Evolutionary conservation across 2,329 filamentous ascomycete species (phyloP).

Genomic region (Pseudodiploospora longispora): DNA sequence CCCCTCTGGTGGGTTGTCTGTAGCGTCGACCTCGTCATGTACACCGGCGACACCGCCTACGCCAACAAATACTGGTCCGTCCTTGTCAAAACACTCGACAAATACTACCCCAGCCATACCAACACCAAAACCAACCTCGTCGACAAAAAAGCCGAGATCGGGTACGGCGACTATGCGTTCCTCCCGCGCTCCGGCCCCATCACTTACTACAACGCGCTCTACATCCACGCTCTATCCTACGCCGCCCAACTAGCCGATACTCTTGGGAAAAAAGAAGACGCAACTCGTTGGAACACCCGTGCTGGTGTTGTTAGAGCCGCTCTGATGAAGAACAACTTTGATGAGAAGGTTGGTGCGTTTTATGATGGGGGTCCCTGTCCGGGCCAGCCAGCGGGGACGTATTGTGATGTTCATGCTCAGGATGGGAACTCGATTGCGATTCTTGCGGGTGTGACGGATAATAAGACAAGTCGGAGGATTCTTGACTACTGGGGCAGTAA

Average conservation of each 20-base stretch:
- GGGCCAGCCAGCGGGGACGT: conserved; percentile 13
- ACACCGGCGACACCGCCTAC: conserved; percentile 38
- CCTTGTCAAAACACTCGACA: conserved; percentile 33
- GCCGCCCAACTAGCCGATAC: conserved; percentile 33
- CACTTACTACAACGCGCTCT: conserved; percentile 46
- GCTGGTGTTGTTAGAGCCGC: conserved; percentile 26
- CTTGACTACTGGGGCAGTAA: conserved; percentile 31
- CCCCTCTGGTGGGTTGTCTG: conserved; percentile 45
- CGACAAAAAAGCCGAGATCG: conserved; percentile 26
- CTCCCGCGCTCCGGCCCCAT: conserved; percentile 37
- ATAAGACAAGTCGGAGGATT: conserved; percentile 23
- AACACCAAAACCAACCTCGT: conserved; percentile 31
- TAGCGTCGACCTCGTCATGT: conserved; percentile 40
- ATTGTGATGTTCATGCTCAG: conserved; percentile 35
- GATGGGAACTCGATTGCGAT: conserved; percentile 43
- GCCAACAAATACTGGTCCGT: conserved; percentile 32
- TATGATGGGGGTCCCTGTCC: conserved; percentile 31
- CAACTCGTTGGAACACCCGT: conserved; percentile 30
- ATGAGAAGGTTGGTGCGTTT: conserved; percentile 34
- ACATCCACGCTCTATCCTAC: conserved; percentile 36
- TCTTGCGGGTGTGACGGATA: conserved; percentile 25
- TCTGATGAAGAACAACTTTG: conserved; percentile 32
- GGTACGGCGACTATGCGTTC: conserved; percentile 45
- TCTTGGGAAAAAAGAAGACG: conserved; percentile 23
- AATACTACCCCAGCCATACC: conserved; percentile 36